Conservation (phyloP, 345 rosid genomes). For the Eucalyptus pauciflora region DNA sequence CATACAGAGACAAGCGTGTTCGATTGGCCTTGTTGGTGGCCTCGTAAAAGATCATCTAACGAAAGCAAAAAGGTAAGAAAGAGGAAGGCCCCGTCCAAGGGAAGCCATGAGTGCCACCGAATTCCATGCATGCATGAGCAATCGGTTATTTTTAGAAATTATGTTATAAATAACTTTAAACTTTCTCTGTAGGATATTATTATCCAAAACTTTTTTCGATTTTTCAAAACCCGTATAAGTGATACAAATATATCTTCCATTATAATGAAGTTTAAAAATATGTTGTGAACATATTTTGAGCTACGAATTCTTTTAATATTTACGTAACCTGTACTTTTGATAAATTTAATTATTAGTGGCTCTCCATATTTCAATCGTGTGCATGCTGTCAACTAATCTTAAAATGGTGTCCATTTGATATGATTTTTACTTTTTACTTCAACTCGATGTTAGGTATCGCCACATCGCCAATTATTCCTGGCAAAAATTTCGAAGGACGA, state of each 20-base stretch:
- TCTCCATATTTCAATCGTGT: background rate
- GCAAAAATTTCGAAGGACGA: background rate
- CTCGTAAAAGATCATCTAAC: background rate
- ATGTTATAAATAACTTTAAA: background rate
- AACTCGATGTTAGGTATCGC: background rate
- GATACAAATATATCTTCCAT: background rate
- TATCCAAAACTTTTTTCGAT: background rate
- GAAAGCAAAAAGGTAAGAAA: background rate
- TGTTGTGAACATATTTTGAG: background rate
- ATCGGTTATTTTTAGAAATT: background rate
- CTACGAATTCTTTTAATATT: background rate
- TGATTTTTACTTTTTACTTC: background rate
- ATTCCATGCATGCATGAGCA: background rate
- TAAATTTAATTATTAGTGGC: background rate
- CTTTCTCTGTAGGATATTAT: background rate
- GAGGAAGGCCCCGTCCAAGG: background rate
- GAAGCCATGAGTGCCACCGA: background rate
- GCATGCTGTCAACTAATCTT: background rate
- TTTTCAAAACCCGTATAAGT: background rate
- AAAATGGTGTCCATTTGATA: background rate
- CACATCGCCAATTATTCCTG: background rate
- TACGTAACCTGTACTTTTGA: background rate
- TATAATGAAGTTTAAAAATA: background rate
- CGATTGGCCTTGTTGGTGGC: background rate
- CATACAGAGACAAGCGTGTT: background rate